A percentile compares a stretch with the other conserved stretches of the same genome.
These are phyloP conservation scores for Mariannaea elegans DNA, from an alignment of 2,329 filamentous ascomycete species.

Conservation along the genomic window DNA sequence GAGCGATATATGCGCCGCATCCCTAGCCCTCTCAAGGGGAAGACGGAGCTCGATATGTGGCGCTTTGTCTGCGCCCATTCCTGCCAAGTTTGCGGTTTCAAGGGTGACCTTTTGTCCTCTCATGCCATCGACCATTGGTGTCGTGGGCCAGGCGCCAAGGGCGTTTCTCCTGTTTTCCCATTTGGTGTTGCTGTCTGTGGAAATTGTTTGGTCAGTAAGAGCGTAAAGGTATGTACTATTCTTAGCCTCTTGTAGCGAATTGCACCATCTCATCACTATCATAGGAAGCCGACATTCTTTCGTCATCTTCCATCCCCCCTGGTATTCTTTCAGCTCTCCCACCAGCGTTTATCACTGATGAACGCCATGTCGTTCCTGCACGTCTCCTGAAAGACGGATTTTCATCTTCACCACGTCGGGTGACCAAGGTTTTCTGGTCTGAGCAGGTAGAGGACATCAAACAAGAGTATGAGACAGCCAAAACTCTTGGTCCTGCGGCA, in stretches of 20 bases:
- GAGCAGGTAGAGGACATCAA: conserved; percentile 70
- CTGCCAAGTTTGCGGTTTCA: conserved; percentile 75
- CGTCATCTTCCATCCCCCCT: conserved; percentile 68
- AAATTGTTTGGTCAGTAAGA: conserved; percentile 66
- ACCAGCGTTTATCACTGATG: conserved; percentile 70
- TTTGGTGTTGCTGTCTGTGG: conserved; percentile 75
- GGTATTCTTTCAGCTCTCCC: conserved; percentile 74
- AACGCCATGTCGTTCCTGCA: conserved; percentile 68
- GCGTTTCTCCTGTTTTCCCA: conserved; percentile 73
- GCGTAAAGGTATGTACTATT: conserved; percentile 69
- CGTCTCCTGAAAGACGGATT: conserved; percentile 61
- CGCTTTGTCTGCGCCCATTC: conserved; percentile 67
- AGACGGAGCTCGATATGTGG: conserved; percentile 81
- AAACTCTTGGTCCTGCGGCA: conserved; percentile 71
- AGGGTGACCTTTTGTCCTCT: conserved; percentile 28
- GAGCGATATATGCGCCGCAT: conserved; percentile 71
- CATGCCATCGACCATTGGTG: conserved; percentile 57
- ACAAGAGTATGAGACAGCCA: conserved; percentile 69
- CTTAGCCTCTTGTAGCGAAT: conserved; percentile 6
- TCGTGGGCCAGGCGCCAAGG: conserved; percentile 68
- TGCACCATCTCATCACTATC: conserved; percentile 29
- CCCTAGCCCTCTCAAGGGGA: conserved; percentile 71
- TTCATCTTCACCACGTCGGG: conserved; percentile 55
- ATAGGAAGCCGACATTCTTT: conserved; percentile 75
- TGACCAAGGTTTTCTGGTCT: conserved; percentile 74